Percentiles rank a stretch among this genome's conserved stretches.
These are phyloP conservation scores for Trichaptum fuscoviolaceum DNA, from an alignment of 768 basidiomycete genomes.

Conservation along the genomic window DNA sequence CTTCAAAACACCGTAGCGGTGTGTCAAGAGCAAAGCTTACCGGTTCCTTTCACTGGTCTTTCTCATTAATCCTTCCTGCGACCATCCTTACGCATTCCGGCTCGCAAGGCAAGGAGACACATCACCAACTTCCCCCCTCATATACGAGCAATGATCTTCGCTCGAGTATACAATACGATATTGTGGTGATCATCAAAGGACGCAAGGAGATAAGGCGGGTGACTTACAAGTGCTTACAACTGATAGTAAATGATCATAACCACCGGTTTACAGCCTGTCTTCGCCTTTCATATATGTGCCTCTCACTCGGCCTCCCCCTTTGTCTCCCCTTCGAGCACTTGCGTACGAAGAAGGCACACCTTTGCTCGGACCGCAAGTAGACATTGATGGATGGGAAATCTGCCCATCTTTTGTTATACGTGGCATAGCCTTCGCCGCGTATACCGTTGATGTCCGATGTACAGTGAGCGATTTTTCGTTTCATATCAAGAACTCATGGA, in stretches of 20 bases:
- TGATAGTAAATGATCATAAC: background rate
- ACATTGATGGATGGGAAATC: constrained; percentile 17
- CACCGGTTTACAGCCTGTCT: constrained; percentile 6
- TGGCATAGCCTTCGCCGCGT: constrained; percentile 5
- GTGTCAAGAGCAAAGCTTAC: background rate
- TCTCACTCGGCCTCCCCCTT: constrained; percentile 12
- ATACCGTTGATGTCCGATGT: constrained; percentile 6
- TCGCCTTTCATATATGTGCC: constrained; percentile 15
- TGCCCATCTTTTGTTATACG: constrained; percentile 10
- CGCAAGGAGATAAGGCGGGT: background rate
- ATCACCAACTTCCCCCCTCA: background rate
- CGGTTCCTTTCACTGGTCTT: background rate
- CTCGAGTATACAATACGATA: background rate
- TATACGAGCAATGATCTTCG: background rate
- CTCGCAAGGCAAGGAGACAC: background rate
- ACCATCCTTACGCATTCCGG: background rate
- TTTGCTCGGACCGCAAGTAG: constrained; percentile 8
- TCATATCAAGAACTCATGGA: constrained; percentile 1
- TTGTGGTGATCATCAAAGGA: background rate
- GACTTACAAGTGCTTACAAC: background rate
- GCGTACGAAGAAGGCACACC: constrained; percentile 11
- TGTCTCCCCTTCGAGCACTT: constrained; percentile 12
- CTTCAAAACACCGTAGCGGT: background rate
- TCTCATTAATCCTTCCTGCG: background rate
- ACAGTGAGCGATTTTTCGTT: background rate